Conservation (phyloP, 164 flowering plant genomes). For the Akebia trifoliata region DNA sequence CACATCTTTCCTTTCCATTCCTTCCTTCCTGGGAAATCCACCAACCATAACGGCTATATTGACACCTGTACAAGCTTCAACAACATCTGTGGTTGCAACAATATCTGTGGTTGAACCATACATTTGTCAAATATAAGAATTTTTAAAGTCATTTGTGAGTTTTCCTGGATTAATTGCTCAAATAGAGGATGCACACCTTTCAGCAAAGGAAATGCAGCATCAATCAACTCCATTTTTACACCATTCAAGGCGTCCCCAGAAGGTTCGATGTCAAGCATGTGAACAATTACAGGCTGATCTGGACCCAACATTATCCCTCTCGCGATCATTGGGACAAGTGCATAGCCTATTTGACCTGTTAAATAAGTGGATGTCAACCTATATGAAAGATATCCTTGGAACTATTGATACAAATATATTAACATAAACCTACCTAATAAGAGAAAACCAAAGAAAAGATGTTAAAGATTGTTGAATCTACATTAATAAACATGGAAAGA, state of each 20-base stretch:
- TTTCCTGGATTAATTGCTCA: not conserved
- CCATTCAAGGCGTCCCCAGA: conserved; percentile 66
- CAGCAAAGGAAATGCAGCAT: conserved; percentile 85
- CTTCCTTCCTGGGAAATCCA: conserved; percentile 76
- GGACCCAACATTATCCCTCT: conserved; percentile 82
- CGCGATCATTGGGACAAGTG: conserved; percentile 85
- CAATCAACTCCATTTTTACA: conserved; percentile 78
- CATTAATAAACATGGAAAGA: too few relatives aligned
- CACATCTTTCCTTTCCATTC: conserved; percentile 90
- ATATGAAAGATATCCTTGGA: not conserved
- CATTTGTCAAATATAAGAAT: not conserved
- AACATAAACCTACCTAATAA: too few relatives aligned
- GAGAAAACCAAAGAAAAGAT: too few relatives aligned
- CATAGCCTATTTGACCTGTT: conserved; percentile 93
- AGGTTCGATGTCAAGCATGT: conserved; percentile 73
- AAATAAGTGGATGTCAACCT: conserved; percentile 6
- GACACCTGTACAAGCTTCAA: conserved; percentile 67
- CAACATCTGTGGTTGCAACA: conserved; percentile 68
- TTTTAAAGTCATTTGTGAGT: not conserved
- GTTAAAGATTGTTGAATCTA: too few relatives aligned
- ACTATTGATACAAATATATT: too few relatives aligned
- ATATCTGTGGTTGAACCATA: conserved; percentile 44
- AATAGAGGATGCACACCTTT: conserved; percentile 37
- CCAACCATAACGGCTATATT: conserved; percentile 79
- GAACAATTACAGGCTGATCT: conserved; percentile 80